A percentile compares a stretch with the other conserved stretches of the same genome.
phyloP scores from a whole-genome alignment of 1,284 basidiomycete species.

The Irpex sp. region DNA sequence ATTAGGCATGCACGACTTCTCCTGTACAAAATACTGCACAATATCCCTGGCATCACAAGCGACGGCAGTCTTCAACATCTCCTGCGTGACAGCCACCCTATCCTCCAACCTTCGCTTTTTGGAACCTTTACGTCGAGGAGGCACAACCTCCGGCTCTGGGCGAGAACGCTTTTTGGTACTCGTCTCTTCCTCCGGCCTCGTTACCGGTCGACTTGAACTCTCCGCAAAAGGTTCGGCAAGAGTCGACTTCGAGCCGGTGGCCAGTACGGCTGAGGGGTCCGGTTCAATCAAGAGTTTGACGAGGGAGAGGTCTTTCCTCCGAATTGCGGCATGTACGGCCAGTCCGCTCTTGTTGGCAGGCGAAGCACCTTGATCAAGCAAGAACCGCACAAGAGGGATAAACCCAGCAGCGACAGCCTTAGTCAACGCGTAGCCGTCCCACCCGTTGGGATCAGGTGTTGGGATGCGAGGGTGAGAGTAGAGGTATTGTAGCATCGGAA shows the following conservation, averaged over 20 bases:
- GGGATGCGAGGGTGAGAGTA: slow-evolving; percentile 39
- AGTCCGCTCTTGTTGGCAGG: slow-evolving; percentile 58
- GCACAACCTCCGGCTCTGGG: slow-evolving; percentile 12
- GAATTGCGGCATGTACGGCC: slow-evolving; percentile 74
- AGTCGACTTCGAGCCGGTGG: slow-evolving; percentile 4
- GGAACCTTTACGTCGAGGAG: slow-evolving; percentile 13
- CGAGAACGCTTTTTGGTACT: background rate
- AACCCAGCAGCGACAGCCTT: slow-evolving; percentile 69
- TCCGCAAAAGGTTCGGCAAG: background rate
- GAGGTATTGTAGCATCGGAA: slow-evolving; percentile 61
- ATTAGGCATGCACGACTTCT: slow-evolving; percentile 75
- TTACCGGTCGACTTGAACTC: background rate
- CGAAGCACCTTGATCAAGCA: slow-evolving; percentile 71
- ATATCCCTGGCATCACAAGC: slow-evolving; percentile 63
- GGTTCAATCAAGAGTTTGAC: slow-evolving; percentile 76
- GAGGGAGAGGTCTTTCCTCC: slow-evolving; percentile 59
- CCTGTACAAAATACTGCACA: slow-evolving; percentile 67
- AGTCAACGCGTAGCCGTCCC: slow-evolving; percentile 76
- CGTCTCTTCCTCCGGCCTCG: background rate
- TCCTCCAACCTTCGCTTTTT: slow-evolving; percentile 59
- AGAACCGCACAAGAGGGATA: slow-evolving; percentile 59
- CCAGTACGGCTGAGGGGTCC: slow-evolving; percentile 18
- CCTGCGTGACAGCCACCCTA: slow-evolving; percentile 49
- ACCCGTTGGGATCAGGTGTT: slow-evolving; percentile 50
- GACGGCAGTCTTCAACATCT: slow-evolving; percentile 64